Evolutionary conservation across 495 filamentous ascomycete species (phyloP).

Genomic region (Cetradonia linearis): DNA sequence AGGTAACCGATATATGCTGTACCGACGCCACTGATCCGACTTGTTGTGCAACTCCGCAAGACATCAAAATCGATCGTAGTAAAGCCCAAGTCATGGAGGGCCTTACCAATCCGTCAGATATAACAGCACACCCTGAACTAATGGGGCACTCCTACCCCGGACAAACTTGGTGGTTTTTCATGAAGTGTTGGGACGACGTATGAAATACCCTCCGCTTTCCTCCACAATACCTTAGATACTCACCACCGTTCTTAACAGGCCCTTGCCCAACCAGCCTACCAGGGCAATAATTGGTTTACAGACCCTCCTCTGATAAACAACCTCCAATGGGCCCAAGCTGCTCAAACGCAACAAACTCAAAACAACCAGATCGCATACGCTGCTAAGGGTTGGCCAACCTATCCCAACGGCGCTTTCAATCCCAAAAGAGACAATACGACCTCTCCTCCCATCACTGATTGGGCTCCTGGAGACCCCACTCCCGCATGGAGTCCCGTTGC

Average conservation of each 20-base stretch:
- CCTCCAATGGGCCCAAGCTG: slow-evolving; percentile 18
- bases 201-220: neutral
- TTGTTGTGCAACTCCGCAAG: slow-evolving; percentile 20
- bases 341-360: slow-evolving; percentile 10
- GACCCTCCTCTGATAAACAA: slow-evolving; percentile 18
- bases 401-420: slow-evolving; percentile 22
- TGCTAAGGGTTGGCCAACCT: slow-evolving; percentile 18
- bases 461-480: slow-evolving; percentile 15
- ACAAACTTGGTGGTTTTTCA: slow-evolving; percentile 23
- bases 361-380: slow-evolving; percentile 23
- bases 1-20: slow-evolving; percentile 22
- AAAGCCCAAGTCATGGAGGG: slow-evolving; percentile 19
- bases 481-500: slow-evolving; percentile 24
- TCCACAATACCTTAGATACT: neutral
- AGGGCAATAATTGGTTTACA: slow-evolving; percentile 24
- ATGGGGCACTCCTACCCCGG: slow-evolving; percentile 15
- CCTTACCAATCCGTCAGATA: neutral
- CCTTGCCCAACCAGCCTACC: slow-evolving; percentile 20
- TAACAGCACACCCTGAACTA: neutral
- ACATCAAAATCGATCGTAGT: slow-evolving; percentile 24
- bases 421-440: slow-evolving; percentile 14
- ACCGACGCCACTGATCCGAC: slow-evolving; percentile 23
- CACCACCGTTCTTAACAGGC: slow-evolving; percentile 7
- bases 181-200: slow-evolving; percentile 27
- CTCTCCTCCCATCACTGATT: slow-evolving; percentile 19